A percentile compares a stretch with the other conserved stretches of the same genome.
phyloP scores from a whole-genome alignment of 2,329 filamentous ascomycete genomes.

The Verticillium longisporum region DNA sequence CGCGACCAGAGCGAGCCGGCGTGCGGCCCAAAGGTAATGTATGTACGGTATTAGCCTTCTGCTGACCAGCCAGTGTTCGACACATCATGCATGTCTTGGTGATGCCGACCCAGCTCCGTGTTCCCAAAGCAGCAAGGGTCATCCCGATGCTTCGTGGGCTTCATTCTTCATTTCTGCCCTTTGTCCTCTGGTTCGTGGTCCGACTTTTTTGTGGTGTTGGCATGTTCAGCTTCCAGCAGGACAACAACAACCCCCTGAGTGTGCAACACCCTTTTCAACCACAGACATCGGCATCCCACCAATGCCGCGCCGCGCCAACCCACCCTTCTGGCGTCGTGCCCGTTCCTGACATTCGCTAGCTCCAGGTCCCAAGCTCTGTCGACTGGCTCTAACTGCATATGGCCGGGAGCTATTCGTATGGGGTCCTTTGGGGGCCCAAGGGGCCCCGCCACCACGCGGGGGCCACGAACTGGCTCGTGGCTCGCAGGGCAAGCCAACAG shows the following conservation, averaged over 20 bases:
- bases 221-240: background rate
- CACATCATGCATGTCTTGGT: background rate
- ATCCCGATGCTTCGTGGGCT: background rate
- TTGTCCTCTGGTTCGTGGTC: background rate
- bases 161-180: background rate
- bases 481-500: background rate
- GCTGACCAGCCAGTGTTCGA: background rate
- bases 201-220: background rate
- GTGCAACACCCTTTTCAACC: background rate
- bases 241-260: background rate
- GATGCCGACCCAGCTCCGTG: background rate
- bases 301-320: background rate
- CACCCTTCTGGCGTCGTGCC: background rate
- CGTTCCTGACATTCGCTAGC: background rate
- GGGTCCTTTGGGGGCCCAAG: background rate
- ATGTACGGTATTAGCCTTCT: background rate
- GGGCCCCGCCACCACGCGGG: background rate
- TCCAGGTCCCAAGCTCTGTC: background rate
- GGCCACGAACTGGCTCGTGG: background rate
- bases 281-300: background rate
- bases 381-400: background rate
- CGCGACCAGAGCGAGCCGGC: background rate
- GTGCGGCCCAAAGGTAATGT: background rate
- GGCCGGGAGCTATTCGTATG: background rate
- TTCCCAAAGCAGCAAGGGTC: background rate